A percentile compares a stretch with the other conserved stretches of the same genome.
Evolutionary conservation across 805 yeast genomes (phyloP).

Genomic region (Kodamaea neixiangensis): DNA sequence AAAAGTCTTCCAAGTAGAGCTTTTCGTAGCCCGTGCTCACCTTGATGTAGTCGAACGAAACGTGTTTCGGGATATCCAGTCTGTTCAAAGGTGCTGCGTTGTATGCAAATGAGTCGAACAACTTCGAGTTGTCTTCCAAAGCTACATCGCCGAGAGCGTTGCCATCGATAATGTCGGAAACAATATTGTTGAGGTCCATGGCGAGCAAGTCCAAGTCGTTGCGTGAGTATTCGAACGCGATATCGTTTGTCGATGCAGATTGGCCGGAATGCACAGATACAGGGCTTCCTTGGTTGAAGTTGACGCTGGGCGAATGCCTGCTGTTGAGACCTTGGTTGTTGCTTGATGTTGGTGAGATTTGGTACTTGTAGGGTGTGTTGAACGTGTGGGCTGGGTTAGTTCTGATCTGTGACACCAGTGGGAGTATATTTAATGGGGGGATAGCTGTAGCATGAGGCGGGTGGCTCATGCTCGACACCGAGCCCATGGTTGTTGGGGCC

Average conservation of each 20-base stretch:
- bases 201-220: slow-evolving; percentile 41
- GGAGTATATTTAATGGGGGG: neutral
- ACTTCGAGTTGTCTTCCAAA: neutral
- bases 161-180: slow-evolving; percentile 27
- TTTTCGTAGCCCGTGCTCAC: slow-evolving; percentile 30
- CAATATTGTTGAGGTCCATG: slow-evolving; percentile 41
- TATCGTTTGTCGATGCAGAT: neutral
- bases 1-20: slow-evolving; percentile 39
- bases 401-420: neutral
- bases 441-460: neutral
- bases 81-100: neutral
- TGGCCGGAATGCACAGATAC: neutral
- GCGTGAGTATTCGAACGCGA: slow-evolving; percentile 17
- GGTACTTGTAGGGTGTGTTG: neutral
- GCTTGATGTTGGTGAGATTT: neutral
- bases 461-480: neutral
- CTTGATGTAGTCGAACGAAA: slow-evolving; percentile 32
- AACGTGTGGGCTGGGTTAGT: neutral
- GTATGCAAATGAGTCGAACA: slow-evolving; percentile 7
- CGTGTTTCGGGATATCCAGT: slow-evolving; percentile 24
- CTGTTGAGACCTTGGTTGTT: neutral
- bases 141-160: slow-evolving; percentile 1
- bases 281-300: slow-evolving; percentile 4
- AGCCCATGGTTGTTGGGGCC: neutral
- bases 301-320: neutral